Base-by-base conservation (phyloP, 306 rosid genomes). In the Casuarina equisetifolia region DNA sequence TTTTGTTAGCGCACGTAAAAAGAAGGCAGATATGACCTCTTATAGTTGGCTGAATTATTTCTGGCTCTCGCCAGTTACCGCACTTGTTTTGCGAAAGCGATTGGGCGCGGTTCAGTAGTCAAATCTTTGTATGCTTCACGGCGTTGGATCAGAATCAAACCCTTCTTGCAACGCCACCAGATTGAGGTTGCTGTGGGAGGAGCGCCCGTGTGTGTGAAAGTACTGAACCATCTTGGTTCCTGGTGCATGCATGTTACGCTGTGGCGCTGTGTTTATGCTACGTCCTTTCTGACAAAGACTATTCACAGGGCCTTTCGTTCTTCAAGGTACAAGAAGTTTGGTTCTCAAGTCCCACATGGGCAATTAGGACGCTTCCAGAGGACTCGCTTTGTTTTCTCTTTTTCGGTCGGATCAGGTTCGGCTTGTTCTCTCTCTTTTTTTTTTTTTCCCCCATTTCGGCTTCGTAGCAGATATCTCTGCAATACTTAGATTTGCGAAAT, bases 211-310 rank as follows among this genome's bases (percentile, higher is more conserved):
- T 62, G 69, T 13, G 7, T 52, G 20, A 48, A 48, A 46, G 50
- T 46, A 38, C 45, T 40, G 49, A 42, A 67, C 50, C 50, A 17
- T 67, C 35, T 58, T 25, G 38, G 25, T 9, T 2, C 1, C 5
- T 32, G 49, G 40, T 40, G 43, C 6, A 66, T 66, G 50, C 35
- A 55, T 55, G 62, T 35, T 57, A 57, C 36, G 63, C 43, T 11
- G 12, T 32, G 70, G 9, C 32, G 25, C 49, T 16, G 1, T 9
- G 71, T 20, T 58, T 8, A 9, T 67, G 71, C 51, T 38, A 67
- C 51, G 71, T 42, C 71, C 71, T 67, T 67, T 8, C 12, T 43
- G 71, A 67, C 51, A 67, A 42, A 39, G 71, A 67, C 71, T 9
- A 42, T 4, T 67, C 71, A 67, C 3, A 2, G 4, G 4, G 6